Conservation (phyloP, 2,329 filamentous ascomycete genomes). For the Alternaria panax region DNA sequence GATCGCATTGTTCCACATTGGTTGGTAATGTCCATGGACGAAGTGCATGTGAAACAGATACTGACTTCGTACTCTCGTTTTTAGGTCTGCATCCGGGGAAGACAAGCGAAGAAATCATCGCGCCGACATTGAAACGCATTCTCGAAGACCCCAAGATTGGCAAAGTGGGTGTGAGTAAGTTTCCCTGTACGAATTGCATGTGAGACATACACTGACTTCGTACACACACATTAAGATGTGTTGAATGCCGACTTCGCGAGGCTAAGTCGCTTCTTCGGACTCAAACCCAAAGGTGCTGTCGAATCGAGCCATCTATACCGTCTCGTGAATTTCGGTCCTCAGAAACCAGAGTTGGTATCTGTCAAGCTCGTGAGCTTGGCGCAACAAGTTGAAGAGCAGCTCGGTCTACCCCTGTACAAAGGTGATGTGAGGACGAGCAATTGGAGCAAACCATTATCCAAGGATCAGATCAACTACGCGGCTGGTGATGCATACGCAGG, state of each 20-base stretch:
- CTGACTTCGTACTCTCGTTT: too few species aligned
- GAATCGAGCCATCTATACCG: conserved; percentile 86
- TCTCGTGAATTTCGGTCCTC: conserved; percentile 71
- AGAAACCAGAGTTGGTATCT: conserved; percentile 51
- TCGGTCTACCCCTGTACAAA: conserved; percentile 80
- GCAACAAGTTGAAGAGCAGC: conserved; percentile 71
- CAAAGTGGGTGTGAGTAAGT: conserved; percentile 74
- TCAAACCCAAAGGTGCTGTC: conserved; percentile 72
- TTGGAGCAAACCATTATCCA: conserved; percentile 71
- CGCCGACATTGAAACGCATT: conserved; percentile 73
- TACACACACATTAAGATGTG: conserved; percentile 55
- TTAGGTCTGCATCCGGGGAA: conserved; percentile 57
- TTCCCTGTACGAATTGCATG: too few species aligned
- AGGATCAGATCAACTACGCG: conserved; percentile 74
- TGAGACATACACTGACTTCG: too few species aligned
- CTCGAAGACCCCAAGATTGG: conserved; percentile 73
- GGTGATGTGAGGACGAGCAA: conserved; percentile 77
- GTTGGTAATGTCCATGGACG: too few species aligned
- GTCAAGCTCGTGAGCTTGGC: conserved; percentile 68
- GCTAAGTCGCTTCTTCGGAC: conserved; percentile 68
- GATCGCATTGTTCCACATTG: conserved; percentile 83
- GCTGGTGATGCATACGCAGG: conserved; percentile 88
- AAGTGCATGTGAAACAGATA: too few species aligned
- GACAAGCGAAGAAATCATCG: conserved; percentile 64
- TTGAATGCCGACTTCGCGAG: conserved; percentile 68